A percentile compares a stretch with the other conserved stretches of the same genome.
These are phyloP conservation scores for Neoscytalidium dimidiatum DNA, from an alignment of 2,329 filamentous ascomycete species.

Conservation along the genomic window DNA sequence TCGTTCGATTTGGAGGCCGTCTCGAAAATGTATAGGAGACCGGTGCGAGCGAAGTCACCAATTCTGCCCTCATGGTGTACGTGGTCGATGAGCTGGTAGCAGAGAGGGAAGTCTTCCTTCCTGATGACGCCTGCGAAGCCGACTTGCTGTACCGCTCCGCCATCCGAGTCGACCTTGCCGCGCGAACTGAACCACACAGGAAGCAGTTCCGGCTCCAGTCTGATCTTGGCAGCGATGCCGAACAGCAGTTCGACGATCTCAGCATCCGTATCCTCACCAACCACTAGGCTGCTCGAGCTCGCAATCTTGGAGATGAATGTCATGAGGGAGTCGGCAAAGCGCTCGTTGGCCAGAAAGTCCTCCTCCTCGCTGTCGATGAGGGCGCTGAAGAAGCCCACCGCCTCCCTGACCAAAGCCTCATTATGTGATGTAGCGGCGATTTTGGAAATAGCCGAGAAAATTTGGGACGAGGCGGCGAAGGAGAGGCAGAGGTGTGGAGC, in stretches of 20 bases:
- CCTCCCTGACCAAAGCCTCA: constrained; percentile 81
- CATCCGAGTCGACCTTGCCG: constrained; percentile 43
- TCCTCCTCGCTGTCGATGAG: constrained; percentile 97
- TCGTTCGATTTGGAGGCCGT: constrained; percentile 79
- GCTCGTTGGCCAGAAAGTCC: constrained; percentile 82
- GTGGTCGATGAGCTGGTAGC: constrained; percentile 94
- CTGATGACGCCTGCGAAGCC: constrained; percentile 83
- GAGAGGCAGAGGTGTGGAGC: constrained; percentile 89
- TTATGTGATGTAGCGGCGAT: constrained; percentile 84
- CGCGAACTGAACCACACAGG: constrained; percentile 82
- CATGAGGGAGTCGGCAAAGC: constrained; percentile 85
- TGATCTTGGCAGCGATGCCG: constrained; percentile 94
- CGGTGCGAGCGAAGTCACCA: constrained; percentile 93
- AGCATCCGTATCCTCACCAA: constrained; percentile 79
- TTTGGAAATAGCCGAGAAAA: constrained; percentile 86
- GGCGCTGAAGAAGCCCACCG: constrained; percentile 83
- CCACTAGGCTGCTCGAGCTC: constrained; percentile 69
- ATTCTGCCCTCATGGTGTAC: constrained; percentile 94
- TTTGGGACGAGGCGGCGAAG: constrained; percentile 81
- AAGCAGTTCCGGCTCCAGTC: constrained; percentile 82
- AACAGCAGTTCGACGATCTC: constrained; percentile 92
- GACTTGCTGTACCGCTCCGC: constrained; percentile 55
- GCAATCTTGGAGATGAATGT: constrained; percentile 80
- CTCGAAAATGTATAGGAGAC: constrained; percentile 93
- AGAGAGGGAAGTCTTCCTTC: constrained; percentile 89